Evolutionary conservation across 305 asterid species (phyloP), one percentile per base, ranked within the genome.

Genomic region (Nicotiana rustica): DNA sequence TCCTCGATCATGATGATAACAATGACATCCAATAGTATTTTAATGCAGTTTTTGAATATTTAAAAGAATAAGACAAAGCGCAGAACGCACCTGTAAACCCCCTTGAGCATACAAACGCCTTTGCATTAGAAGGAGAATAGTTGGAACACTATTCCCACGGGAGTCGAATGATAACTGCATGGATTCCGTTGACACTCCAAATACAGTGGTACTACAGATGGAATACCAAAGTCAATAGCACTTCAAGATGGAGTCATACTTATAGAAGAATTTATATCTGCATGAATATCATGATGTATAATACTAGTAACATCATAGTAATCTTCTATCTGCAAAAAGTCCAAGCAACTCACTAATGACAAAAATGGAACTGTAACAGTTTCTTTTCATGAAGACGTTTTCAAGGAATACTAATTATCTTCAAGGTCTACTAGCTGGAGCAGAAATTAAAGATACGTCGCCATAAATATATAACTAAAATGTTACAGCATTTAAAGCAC

Each of bases 131-230:
- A 96, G 87, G 85, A 96, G 96, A 86, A 96, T 96, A 5, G 97
- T 91, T 44, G 99, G 99, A 83, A 96, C 86, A 73, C 97, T 96
- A 86, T 96, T 96, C 86, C 99, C 99, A 80, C 93, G 90, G 71
- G 83, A 79, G 80, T 96, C 99, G 80, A 91, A 94, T 33, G 99
- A 92, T 78, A 96, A 90, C 88, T 96, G 99, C 99, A 96, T 96
- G 60, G 99, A 96, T 77, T 94, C 97, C 13, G 99, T 93, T 18
- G 99, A 96, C 76, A 96, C 98, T 88, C 99, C 99, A 83, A 96
- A 96, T 57, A 94, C 98, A 25, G 98, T 96, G 85, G 98, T 90
- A 89, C 99, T 96, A 88, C 75, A 80, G 68, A 86, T 71, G 38
- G 76, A 85, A 84, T 83, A 64, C 80, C 85, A 80, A 86, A 83